These are phyloP conservation scores for Dispira simplex DNA, from an alignment of 192 early-diverging fungal species.

Conservation along the genomic window DNA sequence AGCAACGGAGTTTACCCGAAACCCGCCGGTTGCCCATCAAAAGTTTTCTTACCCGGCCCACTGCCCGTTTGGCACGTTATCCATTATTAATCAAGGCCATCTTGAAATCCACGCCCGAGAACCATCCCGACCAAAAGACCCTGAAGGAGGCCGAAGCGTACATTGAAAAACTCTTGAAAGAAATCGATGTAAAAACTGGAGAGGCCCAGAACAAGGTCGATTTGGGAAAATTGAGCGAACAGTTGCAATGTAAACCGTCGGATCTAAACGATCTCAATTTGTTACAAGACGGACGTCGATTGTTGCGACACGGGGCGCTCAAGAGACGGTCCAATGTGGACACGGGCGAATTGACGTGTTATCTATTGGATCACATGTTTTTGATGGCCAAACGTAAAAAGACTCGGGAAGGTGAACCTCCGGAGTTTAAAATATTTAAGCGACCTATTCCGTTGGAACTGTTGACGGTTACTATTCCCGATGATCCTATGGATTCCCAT, in stretches of 20 bases:
- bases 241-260: slow-evolving; percentile 37
- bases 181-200: slow-evolving; percentile 78
- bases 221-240: slow-evolving; percentile 52
- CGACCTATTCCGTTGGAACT: slow-evolving; percentile 74
- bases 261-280: slow-evolving; percentile 57
- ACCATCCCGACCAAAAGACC: slow-evolving; percentile 58
- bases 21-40: slow-evolving; percentile 69
- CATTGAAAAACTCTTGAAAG: slow-evolving; percentile 54
- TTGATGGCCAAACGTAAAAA: slow-evolving; percentile 55
- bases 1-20: slow-evolving; percentile 56
- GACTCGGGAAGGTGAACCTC: slow-evolving; percentile 35
- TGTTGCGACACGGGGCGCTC: slow-evolving; percentile 70
- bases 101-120: slow-evolving; percentile 66
- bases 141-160: slow-evolving; percentile 57
- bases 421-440: slow-evolving; percentile 29
- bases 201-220: slow-evolving; percentile 78
- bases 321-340: slow-evolving; percentile 46
- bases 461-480: slow-evolving; percentile 42
- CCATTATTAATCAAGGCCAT: slow-evolving; percentile 66
- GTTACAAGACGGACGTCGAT: slow-evolving; percentile 42
- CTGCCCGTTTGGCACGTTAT: slow-evolving; percentile 76
- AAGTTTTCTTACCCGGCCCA: slow-evolving; percentile 77
- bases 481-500: slow-evolving; percentile 18
- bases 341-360: slow-evolving; percentile 53
- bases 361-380: slow-evolving; percentile 80